Evolutionary conservation across 352 stramenopile species (phyloP).

Genomic region (Plasmopara viticola): DNA sequence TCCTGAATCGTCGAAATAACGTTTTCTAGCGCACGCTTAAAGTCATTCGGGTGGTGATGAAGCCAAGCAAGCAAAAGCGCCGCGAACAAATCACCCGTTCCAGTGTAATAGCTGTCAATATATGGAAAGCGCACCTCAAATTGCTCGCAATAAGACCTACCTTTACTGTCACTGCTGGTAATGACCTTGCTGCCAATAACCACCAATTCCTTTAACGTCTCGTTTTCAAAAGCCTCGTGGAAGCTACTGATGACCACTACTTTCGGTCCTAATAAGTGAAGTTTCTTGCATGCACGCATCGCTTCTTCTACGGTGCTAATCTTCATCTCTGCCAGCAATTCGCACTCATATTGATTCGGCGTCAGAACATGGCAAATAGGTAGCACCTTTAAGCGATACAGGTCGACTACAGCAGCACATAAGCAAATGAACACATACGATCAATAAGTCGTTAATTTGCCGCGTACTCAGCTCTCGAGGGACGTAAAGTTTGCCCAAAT

Average conservation of each 20-base stretch:
- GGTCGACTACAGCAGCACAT: slow-evolving; percentile 37
- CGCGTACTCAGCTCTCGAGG: slow-evolving; percentile 60
- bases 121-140: slow-evolving; percentile 72
- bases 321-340: slow-evolving; percentile 67
- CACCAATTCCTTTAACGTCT: slow-evolving; percentile 40
- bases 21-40: slow-evolving; percentile 64
- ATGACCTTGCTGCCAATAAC: slow-evolving; percentile 64
- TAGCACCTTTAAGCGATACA: slow-evolving; percentile 73
- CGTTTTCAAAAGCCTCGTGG: slow-evolving; percentile 26
- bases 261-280: slow-evolving; percentile 60
- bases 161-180: too few species aligned
- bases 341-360: slow-evolving; percentile 83
- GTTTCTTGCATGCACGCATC: slow-evolving; percentile 60
- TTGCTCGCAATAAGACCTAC: slow-evolving; percentile 42
- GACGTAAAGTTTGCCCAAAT: slow-evolving; percentile 79
- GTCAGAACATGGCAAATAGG: slow-evolving; percentile 81
- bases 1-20: slow-evolving; percentile 79
- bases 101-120: slow-evolving; percentile 81
- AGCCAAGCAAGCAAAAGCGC: slow-evolving; percentile 80
- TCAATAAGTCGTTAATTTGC: not conserved
- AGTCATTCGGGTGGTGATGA: slow-evolving; percentile 48
- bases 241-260: slow-evolving; percentile 85
- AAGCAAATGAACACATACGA: slow-evolving; percentile 1
- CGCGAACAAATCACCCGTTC: slow-evolving; percentile 77
- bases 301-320: slow-evolving; percentile 61